A percentile compares a stretch with the other conserved stretches of the same genome.
phyloP scores from a whole-genome alignment of 371 early-diverging fungal genomes.

The Mortierella sp. region DNA sequence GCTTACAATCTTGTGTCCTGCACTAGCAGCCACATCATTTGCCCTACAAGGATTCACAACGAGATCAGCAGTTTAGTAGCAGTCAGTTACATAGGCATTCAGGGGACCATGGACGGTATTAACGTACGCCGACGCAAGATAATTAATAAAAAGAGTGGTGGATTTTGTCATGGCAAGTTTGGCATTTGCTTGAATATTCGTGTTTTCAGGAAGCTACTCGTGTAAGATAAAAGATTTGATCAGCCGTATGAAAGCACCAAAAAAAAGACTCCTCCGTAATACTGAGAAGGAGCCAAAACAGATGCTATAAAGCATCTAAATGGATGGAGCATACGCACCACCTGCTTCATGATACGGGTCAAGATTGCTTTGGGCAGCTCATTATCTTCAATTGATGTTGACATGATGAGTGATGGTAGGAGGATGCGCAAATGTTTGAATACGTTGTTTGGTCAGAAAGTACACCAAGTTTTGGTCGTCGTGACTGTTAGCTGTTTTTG shows the following conservation, averaged over 20 bases:
- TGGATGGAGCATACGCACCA: slow-evolving; percentile 50
- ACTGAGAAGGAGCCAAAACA: background rate
- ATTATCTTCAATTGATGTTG: slow-evolving; percentile 65
- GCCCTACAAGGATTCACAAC: slow-evolving; percentile 59
- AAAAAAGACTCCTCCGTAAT: background rate
- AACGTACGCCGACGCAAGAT: slow-evolving; percentile 69
- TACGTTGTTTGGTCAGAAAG: no score
- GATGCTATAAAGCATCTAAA: background rate
- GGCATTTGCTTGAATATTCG: slow-evolving; percentile 71
- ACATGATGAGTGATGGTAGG: slow-evolving; percentile 22
- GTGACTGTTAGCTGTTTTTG: no score
- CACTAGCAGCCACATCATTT: slow-evolving; percentile 64
- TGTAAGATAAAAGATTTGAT: background rate
- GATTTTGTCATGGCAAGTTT: slow-evolving; percentile 72
- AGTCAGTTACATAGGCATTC: background rate
- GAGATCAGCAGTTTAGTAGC: background rate
- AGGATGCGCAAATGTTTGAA: no score
- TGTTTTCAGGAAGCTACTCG: slow-evolving; percentile 70
- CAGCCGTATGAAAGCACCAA: background rate
- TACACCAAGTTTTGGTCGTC: no score
- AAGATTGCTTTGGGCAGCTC: slow-evolving; percentile 72
- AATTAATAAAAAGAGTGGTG: slow-evolving; percentile 74
- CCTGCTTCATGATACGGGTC: slow-evolving; percentile 68
- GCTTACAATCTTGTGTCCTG: slow-evolving; percentile 65
- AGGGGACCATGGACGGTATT: background rate